Evolutionary conservation across 176 grass and related monocot species (phyloP), one percentile per base, ranked within the genome.

Genomic region (Triticum urartu): DNA sequence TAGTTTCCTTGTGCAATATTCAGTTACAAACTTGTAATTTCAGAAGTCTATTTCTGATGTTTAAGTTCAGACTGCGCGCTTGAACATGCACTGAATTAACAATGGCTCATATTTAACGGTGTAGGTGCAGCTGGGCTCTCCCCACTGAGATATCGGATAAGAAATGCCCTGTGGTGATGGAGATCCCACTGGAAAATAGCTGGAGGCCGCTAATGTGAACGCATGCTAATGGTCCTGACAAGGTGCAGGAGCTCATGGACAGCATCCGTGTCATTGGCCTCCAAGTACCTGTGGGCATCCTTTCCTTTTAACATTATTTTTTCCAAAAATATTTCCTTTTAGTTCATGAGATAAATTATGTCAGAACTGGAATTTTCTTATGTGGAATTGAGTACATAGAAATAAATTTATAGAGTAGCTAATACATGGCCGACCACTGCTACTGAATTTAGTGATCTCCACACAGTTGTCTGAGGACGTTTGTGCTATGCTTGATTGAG

Each of bases 171-270:
- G 75, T 91, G 73, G 75, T 98, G 32, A 77, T 95, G 81, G 91
- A 95, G 61, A 91, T 95, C 59, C 93, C 93, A 34, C 65, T 98
- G n/a, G 90, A 92, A 54, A 65, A 89, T 87, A 98, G 95, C 58
- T 64, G 90, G 52, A 93, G 90, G 36, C 36, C 36, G 36, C 36
- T 38, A 38, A 38, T 38, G 36, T 38, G 36, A 38, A 38, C 36
- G 90, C 93, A 7, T 92, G 5, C 86, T 95, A 98, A 98, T 80
- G 91, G 95, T 84, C 93, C 89, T 21, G 61, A 33, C 39, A 95
- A 98, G 86, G 96, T 95, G 85, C 87, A 89, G 64, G 90, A 98
- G 34, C 92, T 94, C 72, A 95, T 98, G 93, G 90, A 95, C 59
- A 95, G 93, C 76, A 98, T 98, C 75, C 24, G 65, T 64, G 85